phyloP scores from a whole-genome alignment of 2,329 filamentous ascomycete species.

The Colletotrichum higginsianum region DNA sequence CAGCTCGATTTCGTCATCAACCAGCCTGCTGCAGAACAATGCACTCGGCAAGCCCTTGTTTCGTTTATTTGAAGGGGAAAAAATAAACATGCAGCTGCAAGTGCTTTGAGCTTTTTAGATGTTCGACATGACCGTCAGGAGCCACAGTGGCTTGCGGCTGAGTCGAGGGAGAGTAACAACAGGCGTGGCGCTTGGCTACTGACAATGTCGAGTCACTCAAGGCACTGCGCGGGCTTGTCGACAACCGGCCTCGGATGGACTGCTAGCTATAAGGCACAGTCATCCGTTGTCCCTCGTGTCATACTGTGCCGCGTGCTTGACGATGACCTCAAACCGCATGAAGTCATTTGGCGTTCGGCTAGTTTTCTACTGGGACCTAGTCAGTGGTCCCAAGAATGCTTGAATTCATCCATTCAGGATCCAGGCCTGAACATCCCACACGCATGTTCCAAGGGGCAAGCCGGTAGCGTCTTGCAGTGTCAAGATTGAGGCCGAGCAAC shows the following conservation, averaged over 20 bases:
- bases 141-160: conserved; percentile 3
- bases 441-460: neutral
- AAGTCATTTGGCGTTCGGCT: neutral
- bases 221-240: neutral
- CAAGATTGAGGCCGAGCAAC: conserved; percentile 1
- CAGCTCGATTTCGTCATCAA: neutral
- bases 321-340: conserved; percentile 1
- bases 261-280: neutral
- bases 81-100: neutral
- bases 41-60: conserved; percentile 1
- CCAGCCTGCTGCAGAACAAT: conserved; percentile 3
- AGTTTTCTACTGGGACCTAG: neutral
- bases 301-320: conserved; percentile 19
- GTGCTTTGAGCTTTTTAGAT: conserved; percentile 18
- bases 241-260: neutral
- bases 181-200: neutral
- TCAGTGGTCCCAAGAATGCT: neutral
- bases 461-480: neutral
- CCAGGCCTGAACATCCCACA: neutral
- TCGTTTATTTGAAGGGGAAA: conserved; percentile 1
- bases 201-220: neutral
- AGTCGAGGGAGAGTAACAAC: neutral
- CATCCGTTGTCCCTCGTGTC: conserved; percentile 25
- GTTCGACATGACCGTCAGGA: neutral
- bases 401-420: neutral